A percentile compares a stretch with the other conserved stretches of the same genome.
These are phyloP conservation scores for Solanum clarkiae DNA, from an alignment of 257 asterid genomes.

Conservation along the genomic window DNA sequence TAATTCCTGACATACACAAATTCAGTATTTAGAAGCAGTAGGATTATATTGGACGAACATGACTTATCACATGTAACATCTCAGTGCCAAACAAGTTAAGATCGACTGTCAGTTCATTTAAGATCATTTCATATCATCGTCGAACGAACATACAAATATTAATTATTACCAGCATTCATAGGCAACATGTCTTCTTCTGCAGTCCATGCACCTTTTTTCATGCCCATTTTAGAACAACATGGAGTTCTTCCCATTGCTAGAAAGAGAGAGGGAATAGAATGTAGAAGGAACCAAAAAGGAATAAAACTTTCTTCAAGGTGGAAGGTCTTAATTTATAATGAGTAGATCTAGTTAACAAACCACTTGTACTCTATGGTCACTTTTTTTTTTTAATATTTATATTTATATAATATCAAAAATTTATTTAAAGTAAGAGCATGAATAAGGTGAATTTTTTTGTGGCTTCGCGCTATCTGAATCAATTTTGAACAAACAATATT, in stretches of 20 bases:
- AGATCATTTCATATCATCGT: background rate
- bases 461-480: too few species aligned
- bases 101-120: background rate
- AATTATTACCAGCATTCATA: background rate
- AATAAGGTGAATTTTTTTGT: too few species aligned
- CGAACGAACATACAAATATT: background rate
- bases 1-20: background rate
- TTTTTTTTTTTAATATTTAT: background rate
- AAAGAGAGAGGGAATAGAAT: too few species aligned
- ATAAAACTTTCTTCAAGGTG: background rate
- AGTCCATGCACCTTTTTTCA: background rate
- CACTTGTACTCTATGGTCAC: background rate
- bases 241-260: background rate
- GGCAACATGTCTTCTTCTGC: background rate
- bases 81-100: background rate
- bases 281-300: background rate
- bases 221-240: slow-evolving; percentile 1
- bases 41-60: background rate
- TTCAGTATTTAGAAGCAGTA: background rate
- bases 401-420: background rate
- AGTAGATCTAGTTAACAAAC: background rate
- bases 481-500: too few species aligned
- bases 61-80: background rate
- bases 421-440: too few species aligned
- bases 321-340: background rate